Conservation (phyloP, 768 basidiomycete species). For the Clitopilus passeckerianus region DNA sequence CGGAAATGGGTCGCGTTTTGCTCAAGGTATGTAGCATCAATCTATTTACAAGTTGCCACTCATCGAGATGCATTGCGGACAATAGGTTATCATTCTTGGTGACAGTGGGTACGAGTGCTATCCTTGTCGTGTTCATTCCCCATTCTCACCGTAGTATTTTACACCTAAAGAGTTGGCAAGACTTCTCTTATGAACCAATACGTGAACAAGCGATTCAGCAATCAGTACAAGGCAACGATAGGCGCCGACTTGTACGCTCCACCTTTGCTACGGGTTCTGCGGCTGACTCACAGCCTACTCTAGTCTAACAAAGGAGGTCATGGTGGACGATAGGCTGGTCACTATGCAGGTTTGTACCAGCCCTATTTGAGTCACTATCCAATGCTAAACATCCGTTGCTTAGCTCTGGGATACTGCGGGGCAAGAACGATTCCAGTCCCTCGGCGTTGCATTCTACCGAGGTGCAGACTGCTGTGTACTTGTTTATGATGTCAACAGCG, state of each 20-base stretch:
- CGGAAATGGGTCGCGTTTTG: slow-evolving; percentile 76
- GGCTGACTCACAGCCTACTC: slow-evolving; percentile 15
- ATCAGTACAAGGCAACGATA: slow-evolving; percentile 99
- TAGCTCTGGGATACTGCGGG: slow-evolving; percentile 99
- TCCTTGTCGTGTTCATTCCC: slow-evolving; percentile 7
- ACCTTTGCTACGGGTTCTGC: slow-evolving; percentile 6
- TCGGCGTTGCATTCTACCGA: slow-evolving; percentile 98
- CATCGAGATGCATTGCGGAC: slow-evolving; percentile 2
- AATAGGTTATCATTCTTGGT: slow-evolving; percentile 95
- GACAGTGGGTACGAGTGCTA: slow-evolving; percentile 79
- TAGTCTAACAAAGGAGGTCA: slow-evolving; percentile 96
- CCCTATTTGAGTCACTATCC: neutral
- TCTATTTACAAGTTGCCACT: neutral
- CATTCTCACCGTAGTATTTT: slow-evolving; percentile 10
- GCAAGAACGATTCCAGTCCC: slow-evolving; percentile 98
- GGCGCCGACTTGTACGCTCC: slow-evolving; percentile 88
- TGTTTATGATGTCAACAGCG: slow-evolving; percentile 98
- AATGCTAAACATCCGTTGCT: slow-evolving; percentile 2
- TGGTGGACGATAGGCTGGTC: slow-evolving; percentile 96
- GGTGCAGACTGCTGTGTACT: slow-evolving; percentile 99
- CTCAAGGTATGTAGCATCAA: slow-evolving; percentile 55
- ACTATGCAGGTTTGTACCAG: slow-evolving; percentile 86
- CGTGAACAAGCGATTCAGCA: slow-evolving; percentile 99
- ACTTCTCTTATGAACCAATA: slow-evolving; percentile 99
- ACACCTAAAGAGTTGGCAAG: slow-evolving; percentile 85